Percentiles rank a stretch among this genome's conserved stretches.
These are phyloP conservation scores for Phragmites australis DNA, from an alignment of 176 grass and related monocot species.

Conservation along the genomic window DNA sequence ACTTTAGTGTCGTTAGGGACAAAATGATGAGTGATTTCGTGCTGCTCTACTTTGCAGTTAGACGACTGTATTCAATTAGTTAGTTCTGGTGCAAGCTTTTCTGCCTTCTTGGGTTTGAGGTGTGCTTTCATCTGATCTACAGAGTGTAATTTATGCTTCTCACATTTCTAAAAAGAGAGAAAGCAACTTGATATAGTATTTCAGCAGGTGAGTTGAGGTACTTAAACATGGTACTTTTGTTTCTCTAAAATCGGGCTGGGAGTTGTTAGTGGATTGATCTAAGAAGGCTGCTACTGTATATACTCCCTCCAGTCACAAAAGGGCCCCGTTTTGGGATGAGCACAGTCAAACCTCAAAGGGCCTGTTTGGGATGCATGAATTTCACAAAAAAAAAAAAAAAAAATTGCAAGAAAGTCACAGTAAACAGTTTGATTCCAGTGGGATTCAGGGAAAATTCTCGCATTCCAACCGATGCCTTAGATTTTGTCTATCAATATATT, in stretches of 20 bases:
- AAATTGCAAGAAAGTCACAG: background rate
- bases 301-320: background rate
- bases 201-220: conserved; percentile 21
- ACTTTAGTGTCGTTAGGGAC: background rate
- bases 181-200: conserved; percentile 18
- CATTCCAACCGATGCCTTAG: too few relatives aligned
- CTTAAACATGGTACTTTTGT: conserved; percentile 25
- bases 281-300: background rate
- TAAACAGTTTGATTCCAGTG: background rate
- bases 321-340: background rate
- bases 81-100: conserved; percentile 26
- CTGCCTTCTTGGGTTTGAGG: background rate
- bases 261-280: background rate
- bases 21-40: conserved; percentile 27
- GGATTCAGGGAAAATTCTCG: background rate
- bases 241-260: background rate
- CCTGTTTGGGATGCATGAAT: background rate
- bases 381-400: too few relatives aligned
- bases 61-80: background rate
- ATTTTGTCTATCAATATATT: background rate
- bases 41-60: conserved; percentile 1
- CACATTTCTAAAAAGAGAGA: conserved; percentile 17
- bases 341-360: background rate
- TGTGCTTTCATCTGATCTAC: background rate
- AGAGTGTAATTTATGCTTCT: conserved; percentile 3